phyloP scores from a whole-genome alignment of 192 early-diverging fungal genomes.

The Backusella macrospora region DNA sequence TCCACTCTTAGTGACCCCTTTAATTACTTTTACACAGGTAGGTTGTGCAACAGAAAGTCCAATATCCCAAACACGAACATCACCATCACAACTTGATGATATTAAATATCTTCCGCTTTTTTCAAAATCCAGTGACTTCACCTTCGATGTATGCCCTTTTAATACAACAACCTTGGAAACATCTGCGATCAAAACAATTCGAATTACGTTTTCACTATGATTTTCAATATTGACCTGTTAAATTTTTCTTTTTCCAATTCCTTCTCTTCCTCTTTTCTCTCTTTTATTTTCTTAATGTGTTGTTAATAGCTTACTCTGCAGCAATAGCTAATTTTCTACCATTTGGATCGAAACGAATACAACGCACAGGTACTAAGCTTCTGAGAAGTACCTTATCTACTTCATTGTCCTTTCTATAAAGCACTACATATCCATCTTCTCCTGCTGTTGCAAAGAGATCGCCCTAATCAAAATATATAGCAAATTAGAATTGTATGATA shows the following conservation, averaged over 20 bases:
- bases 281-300: background rate
- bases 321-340: constrained; percentile 40
- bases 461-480: background rate
- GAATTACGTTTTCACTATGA: constrained; percentile 36
- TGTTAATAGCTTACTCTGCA: constrained; percentile 33
- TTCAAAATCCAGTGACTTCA: constrained; percentile 39
- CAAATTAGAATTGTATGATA: background rate
- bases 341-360: constrained; percentile 24
- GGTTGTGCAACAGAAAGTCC: constrained; percentile 40
- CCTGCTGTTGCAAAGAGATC: constrained; percentile 28
- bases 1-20: constrained; percentile 38
- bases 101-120: constrained; percentile 36
- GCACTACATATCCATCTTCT: constrained; percentile 35
- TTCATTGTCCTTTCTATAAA: constrained; percentile 18
- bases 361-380: constrained; percentile 33
- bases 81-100: constrained; percentile 64
- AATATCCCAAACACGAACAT: constrained; percentile 69
- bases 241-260: too few species aligned
- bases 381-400: constrained; percentile 32
- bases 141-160: constrained; percentile 31
- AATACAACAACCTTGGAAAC: constrained; percentile 24
- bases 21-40: constrained; percentile 45
- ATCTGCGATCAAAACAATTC: constrained; percentile 30
- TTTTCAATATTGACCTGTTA: background rate
- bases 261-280: background rate